Evolutionary conservation across 805 yeast genomes (phyloP).

Genomic region (Groenewaldozyma tartarivorans): DNA sequence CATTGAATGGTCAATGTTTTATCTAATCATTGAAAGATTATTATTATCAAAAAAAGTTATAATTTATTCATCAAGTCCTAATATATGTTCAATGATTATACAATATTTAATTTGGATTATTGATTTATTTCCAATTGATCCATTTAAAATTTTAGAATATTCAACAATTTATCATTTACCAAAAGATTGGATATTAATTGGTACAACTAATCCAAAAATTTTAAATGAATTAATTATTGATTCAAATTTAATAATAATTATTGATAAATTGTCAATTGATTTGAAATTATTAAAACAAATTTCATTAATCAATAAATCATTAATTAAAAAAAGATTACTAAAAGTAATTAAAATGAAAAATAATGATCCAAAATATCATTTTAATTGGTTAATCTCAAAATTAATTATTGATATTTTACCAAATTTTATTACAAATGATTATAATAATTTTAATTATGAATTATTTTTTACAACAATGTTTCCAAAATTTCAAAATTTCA

Average conservation of each 20-base stretch:
- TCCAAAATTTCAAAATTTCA: not conserved
- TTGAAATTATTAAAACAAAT: not conserved
- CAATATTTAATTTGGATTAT: slow-evolving; percentile 2
- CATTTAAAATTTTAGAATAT: not conserved
- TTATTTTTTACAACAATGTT: slow-evolving; percentile 8
- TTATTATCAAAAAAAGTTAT: not conserved
- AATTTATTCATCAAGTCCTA: slow-evolving; percentile 17
- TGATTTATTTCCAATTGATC: not conserved
- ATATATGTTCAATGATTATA: slow-evolving; percentile 17
- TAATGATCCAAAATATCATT: slow-evolving; percentile 13
- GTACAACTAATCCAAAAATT: not conserved
- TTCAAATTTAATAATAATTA: not conserved
- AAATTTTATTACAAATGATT: slow-evolving; percentile 6
- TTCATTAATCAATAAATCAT: not conserved
- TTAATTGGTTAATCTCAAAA: slow-evolving; percentile 14
- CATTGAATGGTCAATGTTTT: not conserved
- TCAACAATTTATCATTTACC: not conserved
- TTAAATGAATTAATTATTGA: slow-evolving; percentile 5
- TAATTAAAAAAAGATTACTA: not conserved
- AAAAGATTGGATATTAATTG: not conserved
- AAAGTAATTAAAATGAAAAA: not conserved
- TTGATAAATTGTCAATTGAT: not conserved
- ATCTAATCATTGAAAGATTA: not conserved
- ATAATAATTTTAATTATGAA: slow-evolving; percentile 5
- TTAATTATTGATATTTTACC: slow-evolving; percentile 16